Conservation (phyloP, 148 eudicot species). For the Vaccinium corymbosum region DNA sequence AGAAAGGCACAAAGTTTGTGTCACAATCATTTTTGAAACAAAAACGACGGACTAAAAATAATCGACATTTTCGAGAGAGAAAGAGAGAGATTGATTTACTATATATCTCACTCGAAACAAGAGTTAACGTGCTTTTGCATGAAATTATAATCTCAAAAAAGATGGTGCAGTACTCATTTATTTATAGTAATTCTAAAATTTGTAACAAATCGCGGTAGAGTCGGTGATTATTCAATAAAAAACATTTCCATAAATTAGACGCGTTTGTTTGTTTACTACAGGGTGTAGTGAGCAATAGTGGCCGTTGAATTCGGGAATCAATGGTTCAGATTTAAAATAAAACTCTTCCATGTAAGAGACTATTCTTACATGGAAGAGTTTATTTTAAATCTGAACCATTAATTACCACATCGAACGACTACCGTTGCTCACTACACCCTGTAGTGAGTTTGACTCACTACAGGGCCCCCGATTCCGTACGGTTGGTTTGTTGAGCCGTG, state of each 20-base stretch:
- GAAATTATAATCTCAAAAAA: background rate
- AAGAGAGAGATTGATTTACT: too few species aligned
- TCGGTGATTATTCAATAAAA: conserved; percentile 29
- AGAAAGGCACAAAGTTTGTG: conserved; percentile 14
- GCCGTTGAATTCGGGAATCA: too few species aligned
- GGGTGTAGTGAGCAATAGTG: too few species aligned
- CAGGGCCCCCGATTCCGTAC: too few species aligned
- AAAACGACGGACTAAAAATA: conserved; percentile 5
- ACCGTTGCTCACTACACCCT: too few species aligned
- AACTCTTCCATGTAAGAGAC: too few species aligned
- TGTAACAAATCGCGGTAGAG: conserved; percentile 18
- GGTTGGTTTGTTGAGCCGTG: background rate
- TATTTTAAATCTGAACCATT: too few species aligned
- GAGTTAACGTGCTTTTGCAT: background rate
- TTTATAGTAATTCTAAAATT: background rate
- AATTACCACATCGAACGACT: too few species aligned
- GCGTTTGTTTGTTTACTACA: conserved; percentile 45
- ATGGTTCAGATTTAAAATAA: too few species aligned
- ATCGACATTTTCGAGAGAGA: conserved; percentile 5
- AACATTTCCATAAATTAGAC: conserved; percentile 6
- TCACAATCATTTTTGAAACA: too few species aligned
- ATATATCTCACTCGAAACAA: background rate
- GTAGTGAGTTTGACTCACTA: too few species aligned
- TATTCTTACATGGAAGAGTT: too few species aligned
- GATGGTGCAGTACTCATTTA: conserved; percentile 15